phyloP scores from a whole-genome alignment of 2,329 filamentous ascomycete species.

The Ambrosiella beaveri region DNA sequence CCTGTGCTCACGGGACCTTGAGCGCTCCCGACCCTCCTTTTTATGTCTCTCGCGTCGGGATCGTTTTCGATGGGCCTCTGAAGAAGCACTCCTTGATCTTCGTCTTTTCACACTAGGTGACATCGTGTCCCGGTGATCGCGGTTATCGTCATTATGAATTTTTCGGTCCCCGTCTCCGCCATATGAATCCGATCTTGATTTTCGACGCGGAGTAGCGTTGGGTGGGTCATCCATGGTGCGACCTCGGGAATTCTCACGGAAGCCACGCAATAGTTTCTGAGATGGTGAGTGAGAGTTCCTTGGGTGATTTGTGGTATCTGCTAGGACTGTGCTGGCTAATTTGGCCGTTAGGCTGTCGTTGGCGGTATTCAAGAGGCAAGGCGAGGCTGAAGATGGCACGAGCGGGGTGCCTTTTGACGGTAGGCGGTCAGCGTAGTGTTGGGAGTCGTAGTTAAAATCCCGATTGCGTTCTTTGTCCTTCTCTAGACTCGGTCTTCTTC shows the following conservation, averaged over 20 bases:
- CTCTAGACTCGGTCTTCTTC: no score
- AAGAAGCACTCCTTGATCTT: constrained; percentile 9
- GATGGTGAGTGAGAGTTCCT: neutral
- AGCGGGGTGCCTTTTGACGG: neutral
- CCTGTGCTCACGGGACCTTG: neutral
- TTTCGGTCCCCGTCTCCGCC: neutral
- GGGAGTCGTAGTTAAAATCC: neutral
- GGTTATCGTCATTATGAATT: neutral
- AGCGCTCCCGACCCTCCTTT: neutral
- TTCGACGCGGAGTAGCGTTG: neutral
- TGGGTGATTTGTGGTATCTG: neutral
- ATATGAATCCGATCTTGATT: neutral
- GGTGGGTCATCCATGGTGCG: neutral
- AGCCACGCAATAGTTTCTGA: neutral
- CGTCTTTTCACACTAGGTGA: constrained; percentile 12
- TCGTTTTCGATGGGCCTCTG: constrained; percentile 5
- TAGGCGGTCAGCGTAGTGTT: neutral
- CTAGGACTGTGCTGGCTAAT: neutral
- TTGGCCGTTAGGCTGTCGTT: neutral
- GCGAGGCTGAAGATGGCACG: neutral
- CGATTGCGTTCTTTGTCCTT: neutral
- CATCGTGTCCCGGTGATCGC: constrained; percentile 2
- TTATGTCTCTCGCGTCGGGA: constrained; percentile 1
- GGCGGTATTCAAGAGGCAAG: neutral
- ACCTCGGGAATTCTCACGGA: neutral